Evolutionary conservation across 768 basidiomycete species (phyloP), one percentile per base, ranked within the genome.

Genomic region (Leccinellum rugosiceps): DNA sequence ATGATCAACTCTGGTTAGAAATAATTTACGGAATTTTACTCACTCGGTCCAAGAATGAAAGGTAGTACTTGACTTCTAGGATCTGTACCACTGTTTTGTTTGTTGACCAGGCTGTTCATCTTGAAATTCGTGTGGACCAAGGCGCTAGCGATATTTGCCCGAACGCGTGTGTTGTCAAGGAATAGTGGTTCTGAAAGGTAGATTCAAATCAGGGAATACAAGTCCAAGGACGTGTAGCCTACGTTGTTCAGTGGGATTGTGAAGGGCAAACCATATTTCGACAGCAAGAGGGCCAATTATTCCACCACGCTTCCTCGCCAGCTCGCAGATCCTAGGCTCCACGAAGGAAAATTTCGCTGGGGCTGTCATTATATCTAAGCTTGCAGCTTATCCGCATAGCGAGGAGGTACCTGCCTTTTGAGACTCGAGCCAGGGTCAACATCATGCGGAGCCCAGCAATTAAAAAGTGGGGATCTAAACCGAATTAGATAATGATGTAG

Each of bases 261-360:
- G 58, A 7, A 69, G 41, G 6, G 41, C 52, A 31, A 69, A 58
- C 3, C 53, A 45, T 53, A 67, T 58, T 32, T 67, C 68, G 1
- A 65, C 63, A 14, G 68, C 65, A 2, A 68, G 58, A n/a, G 53
- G 58, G 21, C 67, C 65, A 21, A 69, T 34, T 6, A 60, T 41
- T 26, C 50, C 19, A 2, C 52, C 52, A 1, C 55, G 1, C 15
- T 45, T 63, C 34, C 10, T 28, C 6, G 63, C 63, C 17, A 68
- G 32, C 31, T 60, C 28, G 25, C 45, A 57, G 21, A 68, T 34
- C 34, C 63, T 61, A 4, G 55, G 45, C 21, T 50, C 65, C 32
- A 69, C 61, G 6, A 1, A 1, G 5, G n/a, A 10, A 17, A 62
- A 65, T 9, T 19, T n/a, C 11, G n/a, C 14, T 10, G 35, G 35